Evolutionary conservation across 1,139 yeast genomes (phyloP), one percentile per base, ranked within the genome.

Genomic region (Saccharomyces hybrid): DNA sequence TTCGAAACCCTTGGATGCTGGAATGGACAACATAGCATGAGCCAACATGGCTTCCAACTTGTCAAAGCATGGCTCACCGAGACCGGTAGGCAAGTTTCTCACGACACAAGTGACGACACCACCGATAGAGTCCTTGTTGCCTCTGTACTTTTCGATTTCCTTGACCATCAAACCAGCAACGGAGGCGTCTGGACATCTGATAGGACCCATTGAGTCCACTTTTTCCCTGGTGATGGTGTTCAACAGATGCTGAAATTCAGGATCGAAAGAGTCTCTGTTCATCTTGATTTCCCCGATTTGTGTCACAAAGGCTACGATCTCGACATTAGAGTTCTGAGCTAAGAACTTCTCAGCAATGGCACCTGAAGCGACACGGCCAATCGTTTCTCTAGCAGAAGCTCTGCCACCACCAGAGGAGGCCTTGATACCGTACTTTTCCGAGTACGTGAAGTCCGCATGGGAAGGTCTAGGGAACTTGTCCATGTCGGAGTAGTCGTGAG

Each of bases 321-420:
- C 99, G 50, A 93, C 95, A 57, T 82, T 81, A 69, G 86, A 84
- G 54, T 88, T 86, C 64, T 86, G 83, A 53, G 75, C 69, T 67
- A 93, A 79, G 62, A 89, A 83, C 75, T 90, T 91, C 72, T 93
- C 99, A 49, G 99, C 99, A 72, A 93, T 84, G 56, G 97, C 98
- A 63, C 98, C 98, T 13, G 98, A 99, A 51, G 99, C 99, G 53
- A 93, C 99, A 71, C 99, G 81, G 54, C 98, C 99, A 64, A 95
- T 93, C 52, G 99, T 93, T 73, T 93, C 99, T 73, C 99, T 83
- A 11, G 99, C 99, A 48, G 95, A 84, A 25, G 97, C 87, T 70
- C 99, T 83, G 59, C 99, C 99, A 65, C 99, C 99, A 53, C 99
- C 99, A 49, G 95, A 86, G 6, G 96, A 81, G 9, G 97, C 95